Base-by-base conservation (phyloP, 2,329 filamentous ascomycete genomes). In the Aureobasidium uvarum region DNA sequence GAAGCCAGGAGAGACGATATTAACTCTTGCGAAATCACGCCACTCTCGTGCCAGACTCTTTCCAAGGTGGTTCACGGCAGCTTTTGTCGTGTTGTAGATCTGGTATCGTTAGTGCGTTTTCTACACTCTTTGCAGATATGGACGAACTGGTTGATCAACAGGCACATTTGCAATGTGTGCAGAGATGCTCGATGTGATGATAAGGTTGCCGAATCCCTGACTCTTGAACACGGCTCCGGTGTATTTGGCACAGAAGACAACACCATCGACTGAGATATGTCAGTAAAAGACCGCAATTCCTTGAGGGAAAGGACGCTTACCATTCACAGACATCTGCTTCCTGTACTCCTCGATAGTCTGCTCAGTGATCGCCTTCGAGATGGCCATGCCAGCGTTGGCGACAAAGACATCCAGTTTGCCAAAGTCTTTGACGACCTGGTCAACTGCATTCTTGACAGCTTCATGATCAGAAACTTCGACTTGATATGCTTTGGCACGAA, bases 21-120 rank as follows among this genome's bases (percentile, higher is more conserved):
- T 86, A 43, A 85, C 84, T 2, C 84, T 77, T 2, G 83, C 84
- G 69, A 85, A 84, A 3, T 84, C 81, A 11, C 81, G 74, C 84
- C 84, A 86, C 68, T 86, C 84, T 6, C 81, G 75, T 0, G 84
- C 83, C 39, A 86, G 75, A 1, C 78, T 81, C 72, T 84, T 85
- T 58, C 82, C 82, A 38, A 86, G 79, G 64, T 86, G 84, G 2
- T 80, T 83, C n/a, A 85, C 79, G 31, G 79, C 83, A 0, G 84
- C 83, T 70, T 86, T 86, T 31, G 79, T 81, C 6, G 78, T 79
- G 68, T 86, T 86, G 73, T 86, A 86, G 11, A 83, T 73, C 73
- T n/a, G n/a, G n/a, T n/a, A n/a, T n/a, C n/a, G n/a, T n/a, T n/a
- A n/a, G n/a, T n/a, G n/a, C n/a, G n/a, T n/a, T n/a, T n/a, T n/a